Evolutionary conservation across 2,329 filamentous ascomycete species (phyloP).

Genomic region (Rutstroemia sp.): DNA sequence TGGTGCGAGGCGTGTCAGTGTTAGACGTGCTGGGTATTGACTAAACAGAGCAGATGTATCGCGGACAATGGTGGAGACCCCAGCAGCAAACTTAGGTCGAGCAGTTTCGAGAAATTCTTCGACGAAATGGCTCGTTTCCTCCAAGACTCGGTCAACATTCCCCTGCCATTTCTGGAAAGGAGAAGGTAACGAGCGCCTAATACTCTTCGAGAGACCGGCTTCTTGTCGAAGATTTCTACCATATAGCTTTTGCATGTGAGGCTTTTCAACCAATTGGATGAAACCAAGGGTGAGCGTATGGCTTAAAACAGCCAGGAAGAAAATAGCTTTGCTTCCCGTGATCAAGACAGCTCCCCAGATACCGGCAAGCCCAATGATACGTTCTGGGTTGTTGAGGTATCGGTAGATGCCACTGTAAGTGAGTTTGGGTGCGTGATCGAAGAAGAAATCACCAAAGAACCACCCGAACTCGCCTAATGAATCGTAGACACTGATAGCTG

Average conservation of each 20-base stretch:
- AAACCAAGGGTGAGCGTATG: constrained; percentile 82
- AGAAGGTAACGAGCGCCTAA: constrained; percentile 77
- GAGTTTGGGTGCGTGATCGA: constrained; percentile 77
- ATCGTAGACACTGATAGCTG: constrained; percentile 85
- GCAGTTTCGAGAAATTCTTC: constrained; percentile 86
- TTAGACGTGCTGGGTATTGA: constrained; percentile 79
- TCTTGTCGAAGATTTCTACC: constrained; percentile 75
- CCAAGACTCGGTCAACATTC: constrained; percentile 79
- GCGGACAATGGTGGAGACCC: constrained; percentile 78
- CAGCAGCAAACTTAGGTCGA: constrained; percentile 76
- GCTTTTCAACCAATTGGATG: constrained; percentile 88
- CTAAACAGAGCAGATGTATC: constrained; percentile 86
- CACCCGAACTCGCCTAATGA: constrained; percentile 96
- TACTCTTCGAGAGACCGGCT: constrained; percentile 84
- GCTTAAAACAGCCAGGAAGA: constrained; percentile 76
- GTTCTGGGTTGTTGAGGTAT: constrained; percentile 95
- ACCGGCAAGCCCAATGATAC: constrained; percentile 87
- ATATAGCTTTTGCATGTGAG: constrained; percentile 98
- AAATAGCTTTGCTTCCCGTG: constrained; percentile 80
- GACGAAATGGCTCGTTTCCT: constrained; percentile 79
- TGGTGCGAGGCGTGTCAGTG: constrained; percentile 69
- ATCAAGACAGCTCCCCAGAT: constrained; percentile 93
- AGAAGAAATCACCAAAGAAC: constrained; percentile 99
- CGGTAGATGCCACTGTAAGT: constrained; percentile 97
- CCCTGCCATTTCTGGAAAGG: constrained; percentile 78